Evolutionary conservation across 805 yeast species (phyloP), one percentile per base, ranked within the genome.

Genomic region (Wickerhamiella azyma): DNA sequence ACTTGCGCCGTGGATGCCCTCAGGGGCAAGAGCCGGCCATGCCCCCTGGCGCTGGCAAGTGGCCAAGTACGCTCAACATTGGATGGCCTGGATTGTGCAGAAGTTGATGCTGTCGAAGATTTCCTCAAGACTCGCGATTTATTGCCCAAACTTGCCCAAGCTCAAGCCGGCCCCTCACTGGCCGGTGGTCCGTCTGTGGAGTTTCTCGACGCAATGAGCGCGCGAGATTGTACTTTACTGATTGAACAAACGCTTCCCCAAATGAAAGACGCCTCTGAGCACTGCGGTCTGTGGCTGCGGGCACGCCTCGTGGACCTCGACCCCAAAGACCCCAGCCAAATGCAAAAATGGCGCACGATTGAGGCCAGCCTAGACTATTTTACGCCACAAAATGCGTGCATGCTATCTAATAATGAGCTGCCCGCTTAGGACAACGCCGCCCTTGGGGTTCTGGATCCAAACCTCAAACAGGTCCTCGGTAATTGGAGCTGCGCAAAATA

Each of bases 211-310:
- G 70, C 72, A 4, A 76, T 76, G 81, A 65, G 80, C 0, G 57
- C 70, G 28, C 63, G 82, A 30, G 82, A 76, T 55, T 76, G 76
- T 24, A 76, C 80, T 0, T 53, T 77, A 14, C 68, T 76, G 43
- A 51, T 75, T 14, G 68, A 69, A 43, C 43, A 59, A 59, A 47
- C 24, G 21, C 16, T 5, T 5, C 33, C 14, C 3, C 3, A 13
- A 2, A 7, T 13, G 9, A 13, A 30, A 6, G 24, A 29, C 14
- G 18, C n/a, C 16, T 51, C 37, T 4, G 26, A 29, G 11, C 38
- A 59, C 35, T 4, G 16, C 16, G 44, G 44, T 7, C n/a, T 41
- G n/a, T 41, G 44, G 44, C 55, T 70, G 14, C 57, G 68, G 9
- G 63, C 71, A 29, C 64, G 64, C 50, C 57, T 76, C 16, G 73